Conservation (phyloP, 2,329 filamentous ascomycete species). For the Curvularia spicifera region DNA sequence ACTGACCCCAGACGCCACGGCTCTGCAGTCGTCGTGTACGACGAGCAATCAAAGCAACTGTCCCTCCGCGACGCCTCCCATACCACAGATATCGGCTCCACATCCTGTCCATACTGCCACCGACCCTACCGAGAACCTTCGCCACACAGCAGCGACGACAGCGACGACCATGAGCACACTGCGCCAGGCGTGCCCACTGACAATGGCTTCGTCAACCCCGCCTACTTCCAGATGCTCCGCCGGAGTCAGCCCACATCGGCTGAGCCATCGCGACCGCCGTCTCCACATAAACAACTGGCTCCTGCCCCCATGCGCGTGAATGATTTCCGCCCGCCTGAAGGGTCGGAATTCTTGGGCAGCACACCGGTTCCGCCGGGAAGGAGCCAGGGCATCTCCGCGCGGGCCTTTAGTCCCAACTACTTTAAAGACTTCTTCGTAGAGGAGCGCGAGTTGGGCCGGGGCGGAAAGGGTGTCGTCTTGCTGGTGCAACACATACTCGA, state of each 20-base stretch:
- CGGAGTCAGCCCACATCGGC: constrained; percentile 61
- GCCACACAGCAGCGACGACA: constrained; percentile 40
- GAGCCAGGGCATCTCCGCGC: constrained; percentile 75
- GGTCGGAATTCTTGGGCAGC: constrained; percentile 58
- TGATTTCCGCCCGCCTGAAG: constrained; percentile 53
- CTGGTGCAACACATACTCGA: constrained; percentile 94
- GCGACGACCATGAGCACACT: constrained; percentile 44
- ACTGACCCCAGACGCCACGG: constrained; percentile 74
- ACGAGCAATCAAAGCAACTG: constrained; percentile 82
- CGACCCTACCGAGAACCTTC: constrained; percentile 66
- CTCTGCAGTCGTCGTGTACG: constrained; percentile 89
- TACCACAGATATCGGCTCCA: constrained; percentile 60
- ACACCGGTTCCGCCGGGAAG: constrained; percentile 48
- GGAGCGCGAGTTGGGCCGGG: constrained; percentile 82
- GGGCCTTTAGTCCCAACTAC: constrained; percentile 90
- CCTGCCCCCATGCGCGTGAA: constrained; percentile 38
- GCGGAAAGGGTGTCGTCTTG: constrained; percentile 92
- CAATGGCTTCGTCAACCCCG: constrained; percentile 81
- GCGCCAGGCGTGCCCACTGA: constrained; percentile 43
- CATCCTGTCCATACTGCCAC: constrained; percentile 90
- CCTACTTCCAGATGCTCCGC: constrained; percentile 94
- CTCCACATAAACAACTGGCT: constrained; percentile 56
- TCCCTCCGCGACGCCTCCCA: constrained; percentile 72
- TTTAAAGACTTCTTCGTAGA: constrained; percentile 93
- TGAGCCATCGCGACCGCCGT: constrained; percentile 55